Base-by-base conservation (phyloP, 768 basidiomycete species). In the Rhodotorula kratochvilovae region DNA sequence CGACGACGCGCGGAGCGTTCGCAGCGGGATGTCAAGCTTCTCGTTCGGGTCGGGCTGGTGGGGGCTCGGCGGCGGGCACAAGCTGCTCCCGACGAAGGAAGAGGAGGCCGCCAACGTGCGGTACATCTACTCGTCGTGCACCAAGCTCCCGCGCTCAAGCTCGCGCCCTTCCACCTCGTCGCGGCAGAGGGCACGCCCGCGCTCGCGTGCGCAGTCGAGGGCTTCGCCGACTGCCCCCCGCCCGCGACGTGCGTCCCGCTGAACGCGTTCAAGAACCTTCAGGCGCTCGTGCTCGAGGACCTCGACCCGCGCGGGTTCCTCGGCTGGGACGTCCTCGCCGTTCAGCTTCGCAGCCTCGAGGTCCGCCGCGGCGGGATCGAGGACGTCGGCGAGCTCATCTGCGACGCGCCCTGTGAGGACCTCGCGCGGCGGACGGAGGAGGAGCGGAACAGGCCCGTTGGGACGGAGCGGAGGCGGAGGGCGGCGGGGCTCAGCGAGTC, bases 41-140 rank as follows among this genome's bases (percentile, higher is more conserved):
- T 92, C 91, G 1, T 82, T 94, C 45, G 87, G 89, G 42, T 83
- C 81, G 10, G 83, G 86, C 61, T 91, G 89, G 89, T 92, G 89
- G 89, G 81, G 84, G 55, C 61, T 71, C n/a, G 70, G 66, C 2
- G 31, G 48, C 23, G 29, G 51, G 48, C 48, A 23, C 48, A 50
- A 43, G 23, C 50, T n/a, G n/a, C n/a, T n/a, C 42, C 33, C 53
- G 36, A 31, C n/a, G 56, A 31, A 58, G 51, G 48, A 39, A 1
- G 66, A 75, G 55, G 71, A 70, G 74, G 89, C 92, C 66, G 78
- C 83, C 5, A 89, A 92, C 77, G 87, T 95, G 79, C 92, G 87
- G 79, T 91, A 88, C 80, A 84, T 94, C 72, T 95, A 87, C 82
- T 91, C 91, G 79, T 86, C 88, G 78, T 91, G 95, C 82, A 96